phyloP scores from a whole-genome alignment of 2,329 filamentous ascomycete genomes.

The Fusarium albosuccineum region DNA sequence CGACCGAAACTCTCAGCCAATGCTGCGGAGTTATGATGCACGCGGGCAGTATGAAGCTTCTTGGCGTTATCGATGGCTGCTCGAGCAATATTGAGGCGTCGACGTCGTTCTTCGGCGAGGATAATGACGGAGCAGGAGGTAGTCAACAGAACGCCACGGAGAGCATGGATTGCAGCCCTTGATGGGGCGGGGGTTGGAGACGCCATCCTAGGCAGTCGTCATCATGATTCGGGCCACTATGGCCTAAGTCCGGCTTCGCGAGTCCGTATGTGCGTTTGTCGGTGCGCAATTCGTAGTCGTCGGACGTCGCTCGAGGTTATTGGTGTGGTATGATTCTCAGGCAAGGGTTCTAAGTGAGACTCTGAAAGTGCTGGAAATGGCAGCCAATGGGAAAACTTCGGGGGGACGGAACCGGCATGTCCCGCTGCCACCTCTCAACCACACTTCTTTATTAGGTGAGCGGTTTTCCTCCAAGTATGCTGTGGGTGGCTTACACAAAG shows the following conservation, averaged over 20 bases:
- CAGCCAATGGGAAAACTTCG: conserved; percentile 23
- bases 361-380: conserved; percentile 19
- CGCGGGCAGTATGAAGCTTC: conserved; percentile 60
- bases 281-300: conserved; percentile 41
- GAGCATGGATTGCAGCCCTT: conserved; percentile 66
- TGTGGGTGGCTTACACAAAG: conserved; percentile 13
- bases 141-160: conserved; percentile 68
- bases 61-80: conserved; percentile 66
- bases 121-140: conserved; percentile 69
- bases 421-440: background rate
- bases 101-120: conserved; percentile 68
- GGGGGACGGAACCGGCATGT: conserved; percentile 3
- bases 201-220: conserved; percentile 57
- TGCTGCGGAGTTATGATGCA: conserved; percentile 47
- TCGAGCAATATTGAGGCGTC: conserved; percentile 64
- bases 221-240: conserved; percentile 28
- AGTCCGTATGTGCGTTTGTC: conserved; percentile 7
- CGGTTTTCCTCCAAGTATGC: background rate
- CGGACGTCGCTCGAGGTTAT: conserved; percentile 37
- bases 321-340: conserved; percentile 42
- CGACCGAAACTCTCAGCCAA: conserved; percentile 45
- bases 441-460: conserved; percentile 4
- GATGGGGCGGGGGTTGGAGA: conserved; percentile 64
- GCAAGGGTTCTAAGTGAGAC: conserved; percentile 9
- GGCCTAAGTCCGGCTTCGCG: conserved; percentile 12